Evolutionary conservation across 768 basidiomycete genomes (phyloP), one percentile per base, ranked within the genome.

Genomic region (Mycena olivaceomarginata): DNA sequence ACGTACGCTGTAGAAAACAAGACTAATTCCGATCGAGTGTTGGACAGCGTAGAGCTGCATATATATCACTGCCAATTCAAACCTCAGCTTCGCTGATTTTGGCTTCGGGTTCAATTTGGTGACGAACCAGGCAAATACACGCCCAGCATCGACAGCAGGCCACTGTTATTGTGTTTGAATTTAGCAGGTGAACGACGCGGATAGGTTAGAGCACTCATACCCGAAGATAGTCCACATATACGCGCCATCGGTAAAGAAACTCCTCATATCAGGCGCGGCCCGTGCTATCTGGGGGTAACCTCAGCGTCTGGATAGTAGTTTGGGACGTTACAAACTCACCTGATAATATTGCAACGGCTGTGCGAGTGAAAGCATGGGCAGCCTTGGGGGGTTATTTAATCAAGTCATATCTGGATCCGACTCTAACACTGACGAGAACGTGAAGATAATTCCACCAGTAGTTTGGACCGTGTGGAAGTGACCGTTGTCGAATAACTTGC

Each of bases 331-430:
- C 43, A 31, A 31, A 39, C 70, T 40, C 1, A 79, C 81, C 67
- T 85, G 83, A 46, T 87, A 87, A 65, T 86, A 88, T 18, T 84
- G 72, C 87, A 88, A 31, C 31, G 31, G 2, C 31, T 31, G 31
- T 31, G 31, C 31, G 31, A 31, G 31, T 3, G 31, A 4, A 37
- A 88, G 76, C 85, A 87, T 85, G 76, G 88, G 88, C 25, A 85
- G 74, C 0, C 85, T 16, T 31, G 31, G 25, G 5, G 31, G 7
- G 37, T 2, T 25, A 12, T 15, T 22, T n/a, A n/a, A 31, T 31
- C 31, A 31, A 31, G 31, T 3, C 31, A 4, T 31, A 2, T 15
- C 5, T 37, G 10, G 15, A 31, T 31, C 31, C 31, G 3, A 31
- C 31, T 31, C 31, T 31, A 45, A 45, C 5, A 16, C 59, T 10